Evolutionary conservation across 768 basidiomycete species (phyloP).

Genomic region (Tubosaeta sp.): DNA sequence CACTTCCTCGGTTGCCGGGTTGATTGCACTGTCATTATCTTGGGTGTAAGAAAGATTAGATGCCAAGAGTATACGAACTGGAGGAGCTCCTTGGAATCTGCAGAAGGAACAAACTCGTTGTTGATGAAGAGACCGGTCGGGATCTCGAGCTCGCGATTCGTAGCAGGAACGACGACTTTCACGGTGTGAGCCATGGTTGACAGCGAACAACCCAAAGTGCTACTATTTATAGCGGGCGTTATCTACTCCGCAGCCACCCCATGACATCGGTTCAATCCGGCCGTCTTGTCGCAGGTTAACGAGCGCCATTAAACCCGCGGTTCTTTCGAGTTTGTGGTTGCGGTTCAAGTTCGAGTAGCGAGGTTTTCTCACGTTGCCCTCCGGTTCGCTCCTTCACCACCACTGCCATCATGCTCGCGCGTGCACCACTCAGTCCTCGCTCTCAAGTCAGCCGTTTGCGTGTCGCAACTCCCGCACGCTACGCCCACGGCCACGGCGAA

Average conservation of each 20-base stretch:
- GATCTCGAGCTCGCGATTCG: conserved; percentile 52
- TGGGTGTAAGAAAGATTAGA: conserved; percentile 13
- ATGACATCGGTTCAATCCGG: neutral
- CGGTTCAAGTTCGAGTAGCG: neutral
- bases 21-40: conserved; percentile 51
- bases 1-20: conserved; percentile 75
- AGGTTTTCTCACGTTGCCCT: conserved; percentile 17
- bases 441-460: conserved; percentile 34
- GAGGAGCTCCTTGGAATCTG: conserved; percentile 61
- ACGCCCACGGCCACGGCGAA: conserved; percentile 44
- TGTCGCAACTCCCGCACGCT: conserved; percentile 33
- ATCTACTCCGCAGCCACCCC: neutral
- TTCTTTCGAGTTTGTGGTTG: neutral
- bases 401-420: conserved; percentile 36
- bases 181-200: conserved; percentile 44
- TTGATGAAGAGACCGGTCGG: conserved; percentile 90
- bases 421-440: conserved; percentile 40
- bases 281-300: neutral
- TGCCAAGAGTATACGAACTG: conserved; percentile 39
- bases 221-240: conserved; percentile 10
- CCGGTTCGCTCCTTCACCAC: conserved; percentile 14
- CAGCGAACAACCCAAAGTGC: neutral
- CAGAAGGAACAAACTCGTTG: conserved; percentile 80
- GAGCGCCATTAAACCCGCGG: neutral
- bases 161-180: conserved; percentile 38